Conservation (phyloP, 2,329 filamentous ascomycete genomes). For the Exophiala calicioides region DNA sequence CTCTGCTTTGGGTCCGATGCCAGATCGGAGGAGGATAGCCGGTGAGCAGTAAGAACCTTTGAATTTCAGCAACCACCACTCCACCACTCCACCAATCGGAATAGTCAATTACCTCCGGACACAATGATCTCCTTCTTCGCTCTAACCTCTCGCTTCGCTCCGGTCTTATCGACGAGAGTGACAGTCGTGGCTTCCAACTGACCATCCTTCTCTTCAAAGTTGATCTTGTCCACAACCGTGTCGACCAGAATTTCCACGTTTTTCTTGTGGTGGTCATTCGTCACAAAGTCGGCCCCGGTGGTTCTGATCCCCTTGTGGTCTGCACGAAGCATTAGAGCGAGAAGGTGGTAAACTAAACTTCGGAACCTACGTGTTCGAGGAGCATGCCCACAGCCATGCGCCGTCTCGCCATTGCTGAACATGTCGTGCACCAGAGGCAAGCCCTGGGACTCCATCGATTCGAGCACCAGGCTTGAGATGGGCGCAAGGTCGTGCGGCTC, state of each 20-base stretch:
- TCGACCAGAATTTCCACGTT: slow-evolving; percentile 54
- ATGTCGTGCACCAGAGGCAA: slow-evolving; percentile 60
- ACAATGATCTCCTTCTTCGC: slow-evolving; percentile 48
- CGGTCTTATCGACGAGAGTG: slow-evolving; percentile 44
- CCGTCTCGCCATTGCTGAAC: slow-evolving; percentile 56
- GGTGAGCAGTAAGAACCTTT: slow-evolving; percentile 54
- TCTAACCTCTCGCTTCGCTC: slow-evolving; percentile 40
- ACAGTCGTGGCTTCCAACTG: slow-evolving; percentile 41
- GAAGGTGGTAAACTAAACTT: neutral
- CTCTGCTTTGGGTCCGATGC: slow-evolving; percentile 51
- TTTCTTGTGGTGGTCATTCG: slow-evolving; percentile 42
- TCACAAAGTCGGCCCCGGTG: slow-evolving; percentile 57
- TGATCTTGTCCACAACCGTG: slow-evolving; percentile 55
- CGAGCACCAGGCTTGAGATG: slow-evolving; percentile 57
- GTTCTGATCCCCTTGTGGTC: slow-evolving; percentile 55
- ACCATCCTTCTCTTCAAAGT: slow-evolving; percentile 41
- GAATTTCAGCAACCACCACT: slow-evolving; percentile 1
- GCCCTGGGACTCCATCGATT: slow-evolving; percentile 58
- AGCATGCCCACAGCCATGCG: slow-evolving; percentile 59
- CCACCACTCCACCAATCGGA: neutral
- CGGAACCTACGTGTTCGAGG: slow-evolving; percentile 44
- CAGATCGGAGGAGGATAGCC: slow-evolving; percentile 55
- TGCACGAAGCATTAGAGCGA: slow-evolving; percentile 3
- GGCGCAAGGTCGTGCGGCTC: slow-evolving; percentile 61
- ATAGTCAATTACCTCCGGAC: slow-evolving; percentile 35